A percentile compares a stretch with the other conserved stretches of the same genome.
Evolutionary conservation across 1,139 yeast species (phyloP).

Genomic region (Magnusiomyces magnusii): DNA sequence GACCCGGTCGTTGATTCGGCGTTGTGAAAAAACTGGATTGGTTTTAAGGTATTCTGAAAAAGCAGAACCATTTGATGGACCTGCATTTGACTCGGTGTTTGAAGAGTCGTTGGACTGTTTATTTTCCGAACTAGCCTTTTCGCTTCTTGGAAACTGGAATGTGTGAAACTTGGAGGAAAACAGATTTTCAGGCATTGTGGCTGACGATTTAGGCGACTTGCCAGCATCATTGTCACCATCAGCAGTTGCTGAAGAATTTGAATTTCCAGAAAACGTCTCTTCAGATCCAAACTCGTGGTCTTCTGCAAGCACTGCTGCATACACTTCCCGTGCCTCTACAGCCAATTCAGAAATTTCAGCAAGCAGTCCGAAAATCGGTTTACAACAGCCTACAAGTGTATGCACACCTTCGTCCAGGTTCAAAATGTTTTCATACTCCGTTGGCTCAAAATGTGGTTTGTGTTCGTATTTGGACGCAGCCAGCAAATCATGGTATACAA

Average conservation of each 20-base stretch:
- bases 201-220: background rate
- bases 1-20: background rate
- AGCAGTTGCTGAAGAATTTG: background rate
- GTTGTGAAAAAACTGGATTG: background rate
- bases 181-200: background rate
- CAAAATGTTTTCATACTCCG: slow-evolving; percentile 45
- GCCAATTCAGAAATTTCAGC: slow-evolving; percentile 64
- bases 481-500: slow-evolving; percentile 72
- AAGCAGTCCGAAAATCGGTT: slow-evolving; percentile 53
- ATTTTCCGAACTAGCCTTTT: background rate
- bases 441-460: slow-evolving; percentile 30
- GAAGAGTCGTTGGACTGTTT: background rate
- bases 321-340: slow-evolving; percentile 35
- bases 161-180: background rate
- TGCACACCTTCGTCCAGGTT: slow-evolving; percentile 40
- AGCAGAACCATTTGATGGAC: background rate
- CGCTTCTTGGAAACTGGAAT: background rate
- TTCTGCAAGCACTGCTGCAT: background rate
- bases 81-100: too few relatives aligned
- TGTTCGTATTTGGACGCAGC: slow-evolving; percentile 44
- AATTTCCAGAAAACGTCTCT: background rate
- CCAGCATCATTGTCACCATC: background rate
- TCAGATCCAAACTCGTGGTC: background rate
- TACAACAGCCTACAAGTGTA: slow-evolving; percentile 67
- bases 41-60: background rate